Evolutionary conservation across 2,329 filamentous ascomycete species (phyloP), one percentile per base, ranked within the genome.

Genomic region (Phialocephala subalpina): DNA sequence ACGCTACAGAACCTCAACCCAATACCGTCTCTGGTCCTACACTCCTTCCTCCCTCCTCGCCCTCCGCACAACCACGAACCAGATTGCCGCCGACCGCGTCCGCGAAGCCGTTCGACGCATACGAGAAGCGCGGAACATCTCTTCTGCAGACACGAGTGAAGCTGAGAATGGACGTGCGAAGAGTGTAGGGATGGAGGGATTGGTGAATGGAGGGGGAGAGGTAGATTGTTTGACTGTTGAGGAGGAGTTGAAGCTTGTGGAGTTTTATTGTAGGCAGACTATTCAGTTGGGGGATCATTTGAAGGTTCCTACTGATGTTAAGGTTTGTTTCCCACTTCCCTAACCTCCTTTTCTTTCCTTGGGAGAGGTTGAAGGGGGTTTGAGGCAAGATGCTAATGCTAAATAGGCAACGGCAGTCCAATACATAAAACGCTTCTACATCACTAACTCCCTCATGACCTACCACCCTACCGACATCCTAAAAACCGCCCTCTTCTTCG

Each of bases 401-500:
- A 27, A 38, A 58, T 38, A 78, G 76, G 75, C 76, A 25, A 78
- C 76, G 35, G 84, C 72, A 70, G 72, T 73, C 29, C 75, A 76
- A 71, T 97, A 97, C 77, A 86, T 99, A 67, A 92, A 93, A 63
- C 92, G 96, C 65, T 98, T 99, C 84, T 99, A 98, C 82, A 86
- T 97, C 42, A 95, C 92, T 75, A 97, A 98, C 80, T 97, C 92
- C 47, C 88, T 94, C 75, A 97, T 98, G 92, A 97, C 94, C 35
- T 98, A 99, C 77, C 92, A 95, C 68, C 95, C 94, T 0, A 92
- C 92, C 68, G 90, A 93, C 69, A 92, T 98, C 71, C 89, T 97
- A 77, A 93, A 94, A 76, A 96, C 94, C 35, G 93, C 92, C 40
- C 86, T 99, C 62, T 98, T 97, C 82, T 92, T 99, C 70, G 94